Percentiles rank a stretch among this genome's conserved stretches.
Conservation (phyloP, 371 early-diverging fungal genomes). For the Lichtheimia ornata region DNA sequence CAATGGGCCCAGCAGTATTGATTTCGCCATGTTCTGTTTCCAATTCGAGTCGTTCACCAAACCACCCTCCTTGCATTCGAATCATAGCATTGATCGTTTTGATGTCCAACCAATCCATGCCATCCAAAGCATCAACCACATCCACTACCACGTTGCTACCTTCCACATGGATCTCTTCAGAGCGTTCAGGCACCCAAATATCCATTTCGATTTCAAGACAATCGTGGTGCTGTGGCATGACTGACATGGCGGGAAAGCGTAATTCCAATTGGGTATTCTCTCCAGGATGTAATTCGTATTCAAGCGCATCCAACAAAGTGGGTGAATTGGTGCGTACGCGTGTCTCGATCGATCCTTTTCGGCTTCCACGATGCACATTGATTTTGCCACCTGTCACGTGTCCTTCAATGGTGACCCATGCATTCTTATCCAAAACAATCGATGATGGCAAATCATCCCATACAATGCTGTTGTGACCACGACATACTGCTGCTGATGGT, state of each 20-base stretch:
- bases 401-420: constrained; percentile 13
- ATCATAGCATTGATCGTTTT: constrained; percentile 11
- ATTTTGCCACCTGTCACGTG: constrained; percentile 15
- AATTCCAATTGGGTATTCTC: background rate
- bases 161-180: constrained; percentile 8
- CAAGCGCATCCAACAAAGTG: background rate
- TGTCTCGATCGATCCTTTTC: constrained; percentile 17
- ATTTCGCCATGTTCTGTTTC: constrained; percentile 19
- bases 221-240: background rate
- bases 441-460: constrained; percentile 19
- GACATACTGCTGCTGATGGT: constrained; percentile 1
- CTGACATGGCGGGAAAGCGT: background rate
- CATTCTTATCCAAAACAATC: constrained; percentile 13
- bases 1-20: constrained; percentile 2
- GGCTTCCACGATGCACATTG: constrained; percentile 13
- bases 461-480: constrained; percentile 5
- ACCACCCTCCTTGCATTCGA: constrained; percentile 6
- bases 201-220: constrained; percentile 16
- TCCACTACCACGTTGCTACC: constrained; percentile 14
- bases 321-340: constrained; percentile 2
- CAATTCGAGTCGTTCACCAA: constrained; percentile 1
- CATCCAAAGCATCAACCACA: constrained; percentile 5
- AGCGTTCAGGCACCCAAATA: constrained; percentile 17
- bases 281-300: background rate
- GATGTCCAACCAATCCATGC: constrained; percentile 9